Evolutionary conservation across 2,329 filamentous ascomycete species (phyloP).

Genomic region (Epicoccum nigrum): DNA sequence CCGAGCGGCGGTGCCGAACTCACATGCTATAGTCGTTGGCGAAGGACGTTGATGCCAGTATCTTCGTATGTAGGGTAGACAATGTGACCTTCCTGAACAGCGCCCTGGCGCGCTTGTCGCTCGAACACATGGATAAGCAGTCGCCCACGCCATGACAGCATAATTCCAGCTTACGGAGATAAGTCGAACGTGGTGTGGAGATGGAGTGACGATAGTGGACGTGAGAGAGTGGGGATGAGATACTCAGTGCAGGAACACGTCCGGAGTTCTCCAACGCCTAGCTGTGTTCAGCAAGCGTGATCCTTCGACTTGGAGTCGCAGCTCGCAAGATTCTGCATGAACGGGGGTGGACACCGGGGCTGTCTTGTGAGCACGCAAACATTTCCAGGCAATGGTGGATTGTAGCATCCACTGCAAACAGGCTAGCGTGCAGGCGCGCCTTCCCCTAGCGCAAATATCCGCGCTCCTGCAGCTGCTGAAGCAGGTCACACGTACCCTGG

Average conservation of each 20-base stretch:
- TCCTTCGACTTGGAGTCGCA: background rate
- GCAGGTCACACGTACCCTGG: slow-evolving; percentile 6
- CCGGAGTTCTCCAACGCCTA: background rate
- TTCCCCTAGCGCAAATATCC: slow-evolving; percentile 7
- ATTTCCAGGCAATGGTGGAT: background rate
- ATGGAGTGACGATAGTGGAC: slow-evolving; percentile 11
- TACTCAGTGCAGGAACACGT: slow-evolving; percentile 17
- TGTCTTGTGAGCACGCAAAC: slow-evolving; percentile 7
- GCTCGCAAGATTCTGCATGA: slow-evolving; percentile 12
- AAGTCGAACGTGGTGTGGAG: slow-evolving; percentile 16
- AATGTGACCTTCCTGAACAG: slow-evolving; percentile 12
- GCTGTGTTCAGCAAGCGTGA: background rate
- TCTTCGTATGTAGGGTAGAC: slow-evolving; percentile 2
- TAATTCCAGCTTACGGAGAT: slow-evolving; percentile 13
- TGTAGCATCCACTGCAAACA: background rate
- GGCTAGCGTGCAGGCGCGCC: slow-evolving; percentile 8
- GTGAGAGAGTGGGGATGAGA: slow-evolving; percentile 12
- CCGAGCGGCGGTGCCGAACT: slow-evolving; percentile 6
- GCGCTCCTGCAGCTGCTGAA: slow-evolving; percentile 5
- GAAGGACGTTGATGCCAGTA: slow-evolving; percentile 6
- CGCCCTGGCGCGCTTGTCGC: slow-evolving; percentile 7
- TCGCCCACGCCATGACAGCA: slow-evolving; percentile 13
- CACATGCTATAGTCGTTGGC: background rate
- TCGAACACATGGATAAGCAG: slow-evolving; percentile 4
- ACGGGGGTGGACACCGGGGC: background rate